Evolutionary conservation across 148 eudicot species (phyloP), one percentile per base, ranked within the genome.

Genomic region (Cornus florida): DNA sequence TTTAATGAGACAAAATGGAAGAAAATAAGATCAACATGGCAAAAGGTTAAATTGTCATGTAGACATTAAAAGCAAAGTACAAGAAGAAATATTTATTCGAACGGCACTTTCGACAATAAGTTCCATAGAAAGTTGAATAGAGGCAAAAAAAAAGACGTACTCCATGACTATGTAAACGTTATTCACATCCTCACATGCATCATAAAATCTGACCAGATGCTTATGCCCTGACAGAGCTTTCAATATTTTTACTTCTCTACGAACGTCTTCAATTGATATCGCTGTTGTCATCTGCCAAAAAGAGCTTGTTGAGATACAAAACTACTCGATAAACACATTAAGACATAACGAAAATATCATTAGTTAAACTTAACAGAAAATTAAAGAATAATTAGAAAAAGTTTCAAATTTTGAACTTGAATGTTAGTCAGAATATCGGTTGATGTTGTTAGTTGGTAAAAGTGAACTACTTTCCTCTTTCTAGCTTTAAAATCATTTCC

Each of bases 231-330:
- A 91, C 64, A 91, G 78, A 67, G 92, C 86, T 87, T 82, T 89
- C 75, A 91, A 86, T 32, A 91, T 86, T 81, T 91, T 91, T 67
- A 91, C 94, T 84, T 91, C 94, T 78, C 94, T 83, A 50, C 94
- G 92, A 46, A 91, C 92, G 81, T 91, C 94, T 87, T 91, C 94
- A 70, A 91, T 89, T 65, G 94, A 89, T 81, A 91, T 91, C 10
- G 94, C 90, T 64, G 94, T 91, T 28, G 94, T 91, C 94, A 91
- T 91, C 94, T 91, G 90, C 72, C 60, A 79, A 81, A 78, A 66
- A 65, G 72, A 77, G 48, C 76, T 72, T 22, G 72, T 56, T 81
- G 8, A 72, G 66, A 17, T 1, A 62, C 66, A 62, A 24, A 62
- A 62, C 66, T 6, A 6, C 22, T 62, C 2, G 7, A 11, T 53